Percentiles rank a stretch among this genome's conserved stretches.
Evolutionary conservation across 1,284 basidiomycete species (phyloP).

Genomic region (Vanrija pseudolonga): DNA sequence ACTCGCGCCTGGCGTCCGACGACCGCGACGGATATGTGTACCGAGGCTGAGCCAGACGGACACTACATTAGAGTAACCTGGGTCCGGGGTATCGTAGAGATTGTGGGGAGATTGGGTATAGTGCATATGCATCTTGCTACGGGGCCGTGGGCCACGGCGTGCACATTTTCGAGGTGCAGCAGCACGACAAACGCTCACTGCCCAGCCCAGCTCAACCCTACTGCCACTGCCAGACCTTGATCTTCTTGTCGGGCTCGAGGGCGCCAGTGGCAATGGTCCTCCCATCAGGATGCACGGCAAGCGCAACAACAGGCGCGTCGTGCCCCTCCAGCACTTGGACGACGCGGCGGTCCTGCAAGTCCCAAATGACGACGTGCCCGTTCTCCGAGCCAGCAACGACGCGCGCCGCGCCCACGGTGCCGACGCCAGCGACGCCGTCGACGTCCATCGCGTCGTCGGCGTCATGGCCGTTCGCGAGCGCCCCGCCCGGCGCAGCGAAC

Average conservation of each 20-base stretch:
- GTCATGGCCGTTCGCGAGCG: conserved; percentile 1
- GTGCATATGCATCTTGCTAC: not conserved
- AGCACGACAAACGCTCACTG: too few relatives aligned
- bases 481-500: conserved; percentile 11
- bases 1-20: conserved; percentile 9
- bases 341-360: conserved; percentile 76
- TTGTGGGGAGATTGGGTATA: too few relatives aligned
- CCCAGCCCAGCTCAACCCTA: too few relatives aligned
- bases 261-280: conserved; percentile 11
- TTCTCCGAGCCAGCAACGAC: conserved; percentile 90
- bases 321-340: conserved; percentile 64
- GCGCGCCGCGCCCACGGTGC: conserved; percentile 45
- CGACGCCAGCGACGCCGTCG: not conserved
- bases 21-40: too few relatives aligned
- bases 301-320: conserved; percentile 33
- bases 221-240: conserved; percentile 7
- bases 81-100: not conserved
- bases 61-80: too few relatives aligned
- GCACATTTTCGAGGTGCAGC: too few relatives aligned
- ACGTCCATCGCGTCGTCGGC: conserved; percentile 6
- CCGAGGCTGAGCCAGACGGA: too few relatives aligned
- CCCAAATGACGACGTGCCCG: conserved; percentile 81
- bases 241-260: conserved; percentile 14
- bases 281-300: conserved; percentile 33
- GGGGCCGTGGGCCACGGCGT: too few relatives aligned